Conservation (phyloP, 352 stramenopile genomes). For the Globisporangium paroecandrum region DNA sequence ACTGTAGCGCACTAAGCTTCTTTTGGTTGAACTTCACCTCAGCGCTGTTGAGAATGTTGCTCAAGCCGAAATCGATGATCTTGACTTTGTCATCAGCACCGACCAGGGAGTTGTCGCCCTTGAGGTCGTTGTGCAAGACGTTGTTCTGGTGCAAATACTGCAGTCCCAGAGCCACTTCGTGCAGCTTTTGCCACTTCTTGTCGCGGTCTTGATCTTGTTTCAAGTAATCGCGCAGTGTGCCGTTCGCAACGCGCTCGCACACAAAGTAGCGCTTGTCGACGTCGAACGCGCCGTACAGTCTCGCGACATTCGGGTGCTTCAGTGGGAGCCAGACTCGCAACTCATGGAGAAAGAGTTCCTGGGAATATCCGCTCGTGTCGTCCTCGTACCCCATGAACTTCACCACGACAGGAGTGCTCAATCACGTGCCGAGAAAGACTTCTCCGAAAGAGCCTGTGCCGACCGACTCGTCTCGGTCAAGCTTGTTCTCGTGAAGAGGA, state of each 20-base stretch:
- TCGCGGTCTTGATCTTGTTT: not conserved
- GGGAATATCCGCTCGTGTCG: not conserved
- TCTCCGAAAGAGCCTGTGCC: slow-evolving; percentile 2
- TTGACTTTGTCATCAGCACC: slow-evolving; percentile 5
- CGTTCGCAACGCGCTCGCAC: slow-evolving; percentile 1
- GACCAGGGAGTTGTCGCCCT: slow-evolving; percentile 16
- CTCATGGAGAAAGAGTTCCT: slow-evolving; percentile 10
- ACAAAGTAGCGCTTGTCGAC: slow-evolving; percentile 12
- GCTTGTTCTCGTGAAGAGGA: slow-evolving; percentile 2
- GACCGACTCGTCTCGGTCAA: not conserved
- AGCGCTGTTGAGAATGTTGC: slow-evolving; percentile 5
- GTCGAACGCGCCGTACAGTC: slow-evolving; percentile 7
- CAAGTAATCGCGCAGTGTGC: slow-evolving; percentile 4
- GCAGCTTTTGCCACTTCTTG: slow-evolving; percentile 15
- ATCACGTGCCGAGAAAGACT: slow-evolving; percentile 8
- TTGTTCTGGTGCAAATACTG: slow-evolving; percentile 7
- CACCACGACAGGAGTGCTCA: slow-evolving; percentile 4
- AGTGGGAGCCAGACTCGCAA: slow-evolving; percentile 10
- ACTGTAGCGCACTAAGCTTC: not conserved
- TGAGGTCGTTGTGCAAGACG: slow-evolving; percentile 16
- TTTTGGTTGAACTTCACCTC: not conserved
- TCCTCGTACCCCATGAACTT: slow-evolving; percentile 4
- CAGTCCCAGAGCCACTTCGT: slow-evolving; percentile 12
- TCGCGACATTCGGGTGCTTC: slow-evolving; percentile 4
- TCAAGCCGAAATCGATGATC: slow-evolving; percentile 17